A percentile compares a stretch with the other conserved stretches of the same genome.
These are phyloP conservation scores for Aspergillus vadensis DNA, from an alignment of 2,329 filamentous ascomycete species.

Conservation along the genomic window DNA sequence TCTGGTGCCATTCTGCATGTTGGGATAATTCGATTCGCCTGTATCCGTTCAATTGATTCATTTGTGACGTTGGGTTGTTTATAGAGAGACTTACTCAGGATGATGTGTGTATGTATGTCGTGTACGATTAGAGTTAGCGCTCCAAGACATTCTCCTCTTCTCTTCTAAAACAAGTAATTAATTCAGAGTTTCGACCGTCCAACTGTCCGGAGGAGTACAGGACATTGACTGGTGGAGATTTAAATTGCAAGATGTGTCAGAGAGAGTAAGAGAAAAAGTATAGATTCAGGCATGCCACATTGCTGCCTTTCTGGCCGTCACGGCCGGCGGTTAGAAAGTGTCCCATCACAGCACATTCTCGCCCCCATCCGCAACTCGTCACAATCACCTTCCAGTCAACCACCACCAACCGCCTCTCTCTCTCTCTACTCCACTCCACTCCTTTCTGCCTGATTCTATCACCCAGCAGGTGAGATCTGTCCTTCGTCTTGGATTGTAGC, in stretches of 20 bases:
- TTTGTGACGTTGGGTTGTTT: slow-evolving; percentile 1
- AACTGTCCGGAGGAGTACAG: neutral
- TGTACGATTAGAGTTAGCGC: slow-evolving; percentile 16
- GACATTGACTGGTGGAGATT: neutral
- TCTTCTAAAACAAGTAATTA: neutral
- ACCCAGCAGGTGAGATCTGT: neutral
- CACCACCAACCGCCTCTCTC: neutral
- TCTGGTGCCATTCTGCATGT: slow-evolving; percentile 20
- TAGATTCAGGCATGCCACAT: neutral
- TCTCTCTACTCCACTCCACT: neutral
- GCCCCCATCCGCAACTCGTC: neutral
- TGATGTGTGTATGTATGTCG: slow-evolving; percentile 14
- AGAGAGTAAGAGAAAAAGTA: too few relatives aligned
- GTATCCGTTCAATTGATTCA: slow-evolving; percentile 10
- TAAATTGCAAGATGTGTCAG: too few relatives aligned
- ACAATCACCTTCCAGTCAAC: neutral
- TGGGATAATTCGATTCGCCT: slow-evolving; percentile 18
- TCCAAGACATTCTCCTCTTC: slow-evolving; percentile 17
- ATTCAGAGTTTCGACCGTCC: too few relatives aligned
- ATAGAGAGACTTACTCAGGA: slow-evolving; percentile 3
- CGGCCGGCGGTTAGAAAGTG: slow-evolving; percentile 5
- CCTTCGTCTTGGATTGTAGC: neutral
- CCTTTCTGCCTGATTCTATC: neutral
- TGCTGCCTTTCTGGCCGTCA: neutral
- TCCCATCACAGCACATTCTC: neutral